phyloP scores from a whole-genome alignment of 192 early-diverging fungal genomes.

The Glomus cerebriforme region DNA sequence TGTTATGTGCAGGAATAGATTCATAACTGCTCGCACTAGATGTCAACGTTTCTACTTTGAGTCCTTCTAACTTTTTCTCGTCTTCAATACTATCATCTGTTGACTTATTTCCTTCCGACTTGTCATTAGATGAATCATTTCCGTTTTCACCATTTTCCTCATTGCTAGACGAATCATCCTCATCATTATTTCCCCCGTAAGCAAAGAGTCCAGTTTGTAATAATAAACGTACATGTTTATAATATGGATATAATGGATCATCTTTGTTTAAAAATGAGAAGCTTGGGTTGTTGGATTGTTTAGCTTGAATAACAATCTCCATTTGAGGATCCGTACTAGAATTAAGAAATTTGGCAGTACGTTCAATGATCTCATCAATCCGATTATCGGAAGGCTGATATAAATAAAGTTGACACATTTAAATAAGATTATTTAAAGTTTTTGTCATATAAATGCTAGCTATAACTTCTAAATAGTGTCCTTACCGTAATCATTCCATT shows the following conservation, averaged over 20 bases:
- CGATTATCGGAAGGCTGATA: slow-evolving; percentile 55
- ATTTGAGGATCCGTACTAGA: slow-evolving; percentile 56
- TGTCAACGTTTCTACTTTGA: neutral
- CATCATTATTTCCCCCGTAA: slow-evolving; percentile 45
- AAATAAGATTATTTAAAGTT: neutral
- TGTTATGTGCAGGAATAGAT: neutral
- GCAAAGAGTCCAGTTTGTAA: slow-evolving; percentile 62
- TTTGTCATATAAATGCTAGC: neutral
- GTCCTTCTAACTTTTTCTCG: neutral
- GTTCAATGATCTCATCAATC: slow-evolving; percentile 68
- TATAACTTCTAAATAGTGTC: neutral
- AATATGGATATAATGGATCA: slow-evolving; percentile 67
- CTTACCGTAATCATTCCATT: slow-evolving; percentile 48
- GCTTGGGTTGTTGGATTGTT: slow-evolving; percentile 69
- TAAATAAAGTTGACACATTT: neutral
- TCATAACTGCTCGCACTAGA: neutral
- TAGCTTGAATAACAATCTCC: slow-evolving; percentile 74
- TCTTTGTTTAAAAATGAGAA: slow-evolving; percentile 69
- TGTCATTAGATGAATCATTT: neutral
- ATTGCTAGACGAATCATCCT: slow-evolving; percentile 27
- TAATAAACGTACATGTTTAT: slow-evolving; percentile 65
- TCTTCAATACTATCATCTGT: neutral
- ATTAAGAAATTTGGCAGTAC: slow-evolving; percentile 69
- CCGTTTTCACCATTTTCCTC: neutral
- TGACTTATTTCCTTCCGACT: neutral